Base-by-base conservation (phyloP, 352 stramenopile species). In the Globisporangium nunn region DNA sequence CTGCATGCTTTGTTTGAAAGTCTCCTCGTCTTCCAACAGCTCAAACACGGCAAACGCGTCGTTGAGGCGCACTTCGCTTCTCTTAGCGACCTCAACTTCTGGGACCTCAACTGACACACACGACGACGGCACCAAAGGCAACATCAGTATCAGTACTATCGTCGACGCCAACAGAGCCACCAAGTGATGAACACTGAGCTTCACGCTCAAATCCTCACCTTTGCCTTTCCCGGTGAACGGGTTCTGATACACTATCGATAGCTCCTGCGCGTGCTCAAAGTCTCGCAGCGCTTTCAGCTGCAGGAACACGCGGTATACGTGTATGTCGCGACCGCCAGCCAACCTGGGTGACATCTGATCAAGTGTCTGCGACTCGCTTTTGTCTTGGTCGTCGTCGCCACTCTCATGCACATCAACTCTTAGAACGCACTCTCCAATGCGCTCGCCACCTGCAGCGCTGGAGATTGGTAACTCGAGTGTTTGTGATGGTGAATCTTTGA, bases 1-100 rank as follows among this genome's bases (percentile, higher is more conserved):
- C 46, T 83, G 62, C 79, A 87, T 87, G 1, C 58, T 55, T 31
- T 74, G 49, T 54, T 84, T 81, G 44, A 89, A 56, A 50, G 66
- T 53, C 14, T 53, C 7, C 6, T 69, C 64, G 12, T 73, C 59
- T 28, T 64, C 64, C 17, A 61, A n/a, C 12, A 85, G 33, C 23
- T 84, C 71, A 44, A 87, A 76, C 2, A 75, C 58, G 50, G 76
- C 85, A 48, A 75, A 74, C 1, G 71, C 74, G 41, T 71, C 66
- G 2, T 59, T 43, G 6, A 74, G 47, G 0, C 61, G 54, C 6
- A 71, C 56, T 56, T 85, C 70, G 14, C 67, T 58, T 47, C 74
- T 85, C 31, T 64, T 59, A 8, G 63, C 55, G 1, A 80, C 62
- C 0, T 60, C 61, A 39, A 85, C 67, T 47, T 61, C 57, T 0